Evolutionary conservation across 306 rosid genomes (phyloP), one percentile per base, ranked within the genome.

Genomic region (Gleditsia sinensis): DNA sequence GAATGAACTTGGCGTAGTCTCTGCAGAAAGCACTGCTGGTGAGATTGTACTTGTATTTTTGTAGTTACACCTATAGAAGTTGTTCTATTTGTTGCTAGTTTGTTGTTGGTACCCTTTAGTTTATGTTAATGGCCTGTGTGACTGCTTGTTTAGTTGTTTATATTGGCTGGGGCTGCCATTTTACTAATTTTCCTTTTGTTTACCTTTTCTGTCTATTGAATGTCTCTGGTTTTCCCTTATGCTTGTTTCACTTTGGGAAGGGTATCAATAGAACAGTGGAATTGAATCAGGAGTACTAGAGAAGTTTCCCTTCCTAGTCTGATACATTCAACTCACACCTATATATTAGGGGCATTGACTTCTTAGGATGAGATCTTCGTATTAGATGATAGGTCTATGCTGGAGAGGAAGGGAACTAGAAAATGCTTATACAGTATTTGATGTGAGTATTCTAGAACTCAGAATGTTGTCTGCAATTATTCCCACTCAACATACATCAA

Each of bases 11-110:
- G 99, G 97, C 0, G 96, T 94, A 28, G 87, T 92, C 72, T 92
- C 96, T 46, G 97, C 99, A 10, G 88, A 90, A 74, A 92, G 99
- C 86, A 71, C 85, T 58, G 85, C 96, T 74, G 97, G 97, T 94
- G 76, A 83, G 83, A 11, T 67, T 71, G 9, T 39, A 40, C 49
- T 48, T 37, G 9, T 60, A 64, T 69, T 80, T 36, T 36, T 42
- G 36, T 43, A 75, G n/a, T 39, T 77, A 27, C 61, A 72, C 55
- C 39, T 33, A 17, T 32, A 34, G 34, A n/a, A 49, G 43, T 79
- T 16, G 50, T 37, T 65, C 30, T 61, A 14, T 7, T 25, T 24
- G 37, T 27, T 14, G 55, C 39, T 40, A 46, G 12, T 61, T 33
- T 71, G 9, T 54, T 51, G 51, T 33, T 14, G 13, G 39, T 60